Base-by-base conservation (phyloP, 2,329 filamentous ascomycete species). In the Cladosporium sp. region DNA sequence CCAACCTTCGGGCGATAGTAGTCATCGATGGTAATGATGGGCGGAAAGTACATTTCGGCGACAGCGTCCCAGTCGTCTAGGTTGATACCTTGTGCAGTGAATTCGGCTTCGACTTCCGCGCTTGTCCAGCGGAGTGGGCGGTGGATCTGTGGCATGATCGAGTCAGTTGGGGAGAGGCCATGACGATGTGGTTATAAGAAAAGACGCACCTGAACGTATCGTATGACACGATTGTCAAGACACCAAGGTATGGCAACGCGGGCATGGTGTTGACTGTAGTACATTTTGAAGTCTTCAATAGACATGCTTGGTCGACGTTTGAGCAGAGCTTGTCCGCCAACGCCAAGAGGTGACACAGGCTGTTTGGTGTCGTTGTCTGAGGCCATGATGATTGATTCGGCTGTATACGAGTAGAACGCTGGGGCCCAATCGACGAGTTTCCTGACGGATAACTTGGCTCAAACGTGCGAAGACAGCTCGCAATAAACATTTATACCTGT, bases 31-130 rank as follows among this genome's bases (percentile, higher is more conserved):
- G 38, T 42, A 18, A 42, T 8, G n/a, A 46, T 19, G 1, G 43
- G 32, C 7, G 49, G 38, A 18, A 53, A 52, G 9, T 20, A 27
- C 43, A 55, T 43, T 20, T 53, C 51, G n/a, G 33, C 51, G 5
- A 43, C 43, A 22, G 53, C 53, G 22, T 55, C 53, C 53, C 53
- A 55, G 8, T 55, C 48, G 12, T 25, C 40, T 4, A 55, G 49
- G 12, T 50, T 25, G 43, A 53, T 38, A n/a, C 22, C 30, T 20
- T 30, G 32, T 11, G 39, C 27, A 13, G 15, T 27, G 35, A 51
- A 41, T 36, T 49, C 42, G 1, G 12, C 11, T 12, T 27, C 29
- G 12, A 35, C 15, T 20, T 40, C 38, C 3, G 19, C n/a, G 15
- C 33, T 38, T 9, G 51, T 16, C 53, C 53, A 55, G 38, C 29